Base-by-base conservation (phyloP, 148 eudicot genomes). In the Chenopodium suecicum region DNA sequence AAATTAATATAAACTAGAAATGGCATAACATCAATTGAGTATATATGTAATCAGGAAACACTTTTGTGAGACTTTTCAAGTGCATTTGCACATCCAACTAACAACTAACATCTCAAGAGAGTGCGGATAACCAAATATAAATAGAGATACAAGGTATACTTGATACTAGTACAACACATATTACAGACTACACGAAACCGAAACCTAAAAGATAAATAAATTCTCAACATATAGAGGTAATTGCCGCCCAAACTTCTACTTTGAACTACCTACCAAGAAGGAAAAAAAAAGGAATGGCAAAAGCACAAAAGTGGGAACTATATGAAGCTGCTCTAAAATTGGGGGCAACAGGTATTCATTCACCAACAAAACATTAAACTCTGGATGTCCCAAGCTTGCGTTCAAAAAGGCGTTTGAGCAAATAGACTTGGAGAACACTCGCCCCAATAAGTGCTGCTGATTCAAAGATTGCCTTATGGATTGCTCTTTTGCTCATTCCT, bases 381-480 rank as follows among this genome's bases (percentile, higher is more conserved):
- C 94, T 86, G 9, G 91, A 84, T 16, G 82, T 80, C 11, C 91
- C 91, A 20, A 91, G 86, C 87, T 92, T 92, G 50, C 89, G 89
- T 46, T 94, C 93, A 74, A 94, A 94, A 25, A 94, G 87, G 64
- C 93, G 92, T 75, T 83, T 89, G 31, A 94, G 87, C 78, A 94
- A 88, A 86, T 84, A 91, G 52, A 92, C 86, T 84, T 94, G 98
- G 29, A 94, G 87, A 69, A 86, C 87, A 56, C 98, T 92, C 7
- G 88, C 90, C n/a, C 91, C 95, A 1, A 92, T 47, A 17, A 94
- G 88, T 17, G 95, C 95, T 14, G 86, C 85, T 7, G 93, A 92
- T 82, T 94, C 98, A 6, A 89, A 78, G 46, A 92, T 7, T 11
- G 98, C 95, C 89, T 94, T 94, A 78, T 94, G 91, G 20, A 91